phyloP scores from a whole-genome alignment of 352 stramenopile species.

The Phytophthora melonis region DNA sequence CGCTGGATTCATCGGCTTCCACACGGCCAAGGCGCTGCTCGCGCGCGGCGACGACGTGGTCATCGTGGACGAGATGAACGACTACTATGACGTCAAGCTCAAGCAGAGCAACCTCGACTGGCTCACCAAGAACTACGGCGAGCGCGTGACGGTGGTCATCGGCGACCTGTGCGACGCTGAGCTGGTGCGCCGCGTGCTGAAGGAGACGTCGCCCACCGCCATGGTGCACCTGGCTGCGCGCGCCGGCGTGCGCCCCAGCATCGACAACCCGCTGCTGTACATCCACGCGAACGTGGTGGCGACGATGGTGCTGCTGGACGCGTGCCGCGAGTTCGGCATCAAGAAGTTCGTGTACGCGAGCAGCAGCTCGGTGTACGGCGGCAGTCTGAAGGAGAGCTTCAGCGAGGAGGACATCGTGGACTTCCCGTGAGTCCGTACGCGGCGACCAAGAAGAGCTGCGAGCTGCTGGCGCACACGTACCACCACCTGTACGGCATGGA shows the following conservation, averaged over 20 bases:
- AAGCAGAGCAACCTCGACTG: conserved; percentile 96
- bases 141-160: conserved; percentile 82
- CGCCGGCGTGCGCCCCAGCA: conserved; percentile 96
- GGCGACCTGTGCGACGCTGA: conserved; percentile 95
- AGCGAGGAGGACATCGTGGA: conserved; percentile 92
- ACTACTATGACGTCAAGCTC: conserved; percentile 98
- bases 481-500: conserved; percentile 97
- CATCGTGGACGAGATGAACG: conserved; percentile 98
- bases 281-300: conserved; percentile 97
- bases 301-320: conserved; percentile 95
- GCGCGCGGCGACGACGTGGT: conserved; percentile 93
- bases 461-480: conserved; percentile 98
- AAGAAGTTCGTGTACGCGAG: conserved; percentile 97
- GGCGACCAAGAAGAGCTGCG: conserved; percentile 97
- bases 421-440: conserved; percentile 97
- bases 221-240: conserved; percentile 97
- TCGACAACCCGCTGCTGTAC: conserved; percentile 98
- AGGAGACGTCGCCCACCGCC: conserved; percentile 80
- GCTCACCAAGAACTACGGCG: conserved; percentile 66
- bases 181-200: conserved; percentile 92
- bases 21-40: conserved; percentile 93
- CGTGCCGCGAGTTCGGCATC: conserved; percentile 90
- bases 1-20: conserved; percentile 97
- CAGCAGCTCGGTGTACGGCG: conserved; percentile 96
- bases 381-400: conserved; percentile 93